A percentile compares a stretch with the other conserved stretches of the same genome.
Evolutionary conservation across 2,329 filamentous ascomycete species (phyloP).

Genomic region (Clonostachys sp.): DNA sequence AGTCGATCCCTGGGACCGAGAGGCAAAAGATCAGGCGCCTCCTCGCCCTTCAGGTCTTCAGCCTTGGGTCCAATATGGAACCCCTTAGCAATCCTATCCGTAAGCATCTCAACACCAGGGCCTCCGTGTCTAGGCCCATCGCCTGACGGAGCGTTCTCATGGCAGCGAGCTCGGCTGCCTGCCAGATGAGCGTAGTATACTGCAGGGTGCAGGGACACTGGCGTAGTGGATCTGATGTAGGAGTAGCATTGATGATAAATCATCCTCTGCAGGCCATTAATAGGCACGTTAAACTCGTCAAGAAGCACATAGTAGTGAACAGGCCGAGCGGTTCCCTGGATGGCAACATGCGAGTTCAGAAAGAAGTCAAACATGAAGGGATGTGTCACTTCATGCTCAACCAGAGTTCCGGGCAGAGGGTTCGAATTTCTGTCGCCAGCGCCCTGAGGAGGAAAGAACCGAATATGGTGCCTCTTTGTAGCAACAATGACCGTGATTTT

Average conservation of each 20-base stretch:
- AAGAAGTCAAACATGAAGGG: slow-evolving; percentile 90
- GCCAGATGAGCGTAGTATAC: slow-evolving; percentile 96
- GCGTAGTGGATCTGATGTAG: slow-evolving; percentile 86
- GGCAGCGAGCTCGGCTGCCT: slow-evolving; percentile 71
- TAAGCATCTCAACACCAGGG: slow-evolving; percentile 34
- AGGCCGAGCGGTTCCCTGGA: slow-evolving; percentile 90
- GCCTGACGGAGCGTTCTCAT: slow-evolving; percentile 52
- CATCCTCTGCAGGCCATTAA: slow-evolving; percentile 75
- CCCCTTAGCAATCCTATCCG: slow-evolving; percentile 33
- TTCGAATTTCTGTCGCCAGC: slow-evolving; percentile 71
- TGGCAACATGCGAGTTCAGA: slow-evolving; percentile 59
- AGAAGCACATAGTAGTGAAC: slow-evolving; percentile 88
- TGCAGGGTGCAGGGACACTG: slow-evolving; percentile 82
- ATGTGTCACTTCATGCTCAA: slow-evolving; percentile 87
- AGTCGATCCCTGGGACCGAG: slow-evolving; percentile 15
- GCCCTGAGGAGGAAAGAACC: slow-evolving; percentile 71
- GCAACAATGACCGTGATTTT: slow-evolving; percentile 84
- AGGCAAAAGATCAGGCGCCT: slow-evolving; percentile 20
- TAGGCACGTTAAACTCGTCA: slow-evolving; percentile 68
- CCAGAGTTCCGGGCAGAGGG: slow-evolving; percentile 77
- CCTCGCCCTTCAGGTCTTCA: slow-evolving; percentile 8
- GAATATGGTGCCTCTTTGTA: slow-evolving; percentile 90
- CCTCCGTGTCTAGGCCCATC: slow-evolving; percentile 36
- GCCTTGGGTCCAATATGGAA: slow-evolving; percentile 11
- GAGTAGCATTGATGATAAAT: slow-evolving; percentile 95